Evolutionary conservation across 768 basidiomycete species (phyloP).

Genomic region (Xanthoconium stramineum): DNA sequence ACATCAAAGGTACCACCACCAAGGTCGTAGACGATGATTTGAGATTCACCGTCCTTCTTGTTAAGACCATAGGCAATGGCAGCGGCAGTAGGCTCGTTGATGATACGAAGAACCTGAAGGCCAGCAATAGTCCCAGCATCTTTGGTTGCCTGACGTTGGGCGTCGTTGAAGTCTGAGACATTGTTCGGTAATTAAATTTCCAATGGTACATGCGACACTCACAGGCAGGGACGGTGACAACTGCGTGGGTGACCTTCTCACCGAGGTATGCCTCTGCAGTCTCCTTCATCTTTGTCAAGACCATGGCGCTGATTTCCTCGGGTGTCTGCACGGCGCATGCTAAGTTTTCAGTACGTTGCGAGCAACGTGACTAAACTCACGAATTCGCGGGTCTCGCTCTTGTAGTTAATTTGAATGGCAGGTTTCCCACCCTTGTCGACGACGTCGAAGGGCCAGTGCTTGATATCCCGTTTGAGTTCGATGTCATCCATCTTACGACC

Average conservation of each 20-base stretch:
- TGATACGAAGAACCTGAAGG: slow-evolving; percentile 92
- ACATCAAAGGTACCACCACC: slow-evolving; percentile 99
- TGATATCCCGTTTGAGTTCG: slow-evolving; percentile 78
- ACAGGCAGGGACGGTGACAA: slow-evolving; percentile 97
- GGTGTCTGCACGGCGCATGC: slow-evolving; percentile 55
- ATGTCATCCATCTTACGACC: slow-evolving; percentile 80
- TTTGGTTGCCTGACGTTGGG: slow-evolving; percentile 98
- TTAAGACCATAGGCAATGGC: slow-evolving; percentile 98
- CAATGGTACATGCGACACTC: slow-evolving; percentile 24
- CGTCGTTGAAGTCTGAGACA: slow-evolving; percentile 94
- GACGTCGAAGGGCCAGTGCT: slow-evolving; percentile 90
- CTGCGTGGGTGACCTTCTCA: slow-evolving; percentile 93
- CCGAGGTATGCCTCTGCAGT: slow-evolving; percentile 98
- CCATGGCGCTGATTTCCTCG: slow-evolving; percentile 95
- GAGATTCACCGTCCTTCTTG: slow-evolving; percentile 91
- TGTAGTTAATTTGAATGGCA: slow-evolving; percentile 71
- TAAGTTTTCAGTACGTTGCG: not conserved
- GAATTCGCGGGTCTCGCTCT: slow-evolving; percentile 77
- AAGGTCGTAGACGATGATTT: slow-evolving; percentile 97
- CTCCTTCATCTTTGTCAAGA: slow-evolving; percentile 98
- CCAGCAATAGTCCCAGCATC: slow-evolving; percentile 95
- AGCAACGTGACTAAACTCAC: slow-evolving; percentile 44
- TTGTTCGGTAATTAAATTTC: not conserved
- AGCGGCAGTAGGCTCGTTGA: slow-evolving; percentile 97
- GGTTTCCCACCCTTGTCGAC: slow-evolving; percentile 81